These are phyloP conservation scores for Ophiostoma sp. DNA, from an alignment of 2,329 filamentous ascomycete genomes.

Conservation along the genomic window DNA sequence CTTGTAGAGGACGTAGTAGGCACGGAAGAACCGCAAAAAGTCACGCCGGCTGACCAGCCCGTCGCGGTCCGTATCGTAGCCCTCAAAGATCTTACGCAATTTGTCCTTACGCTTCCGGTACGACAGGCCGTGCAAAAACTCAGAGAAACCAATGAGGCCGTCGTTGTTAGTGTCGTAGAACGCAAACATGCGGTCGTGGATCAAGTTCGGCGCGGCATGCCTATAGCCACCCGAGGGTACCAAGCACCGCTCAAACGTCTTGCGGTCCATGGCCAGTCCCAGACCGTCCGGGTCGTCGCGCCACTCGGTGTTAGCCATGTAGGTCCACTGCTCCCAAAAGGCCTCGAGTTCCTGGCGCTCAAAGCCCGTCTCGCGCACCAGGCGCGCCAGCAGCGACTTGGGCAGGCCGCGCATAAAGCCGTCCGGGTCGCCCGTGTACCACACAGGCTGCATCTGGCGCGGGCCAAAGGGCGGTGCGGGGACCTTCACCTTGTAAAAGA, in stretches of 20 bases:
- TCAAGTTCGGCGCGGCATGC: slow-evolving; percentile 78
- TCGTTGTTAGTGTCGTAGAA: slow-evolving; percentile 94
- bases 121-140: slow-evolving; percentile 83
- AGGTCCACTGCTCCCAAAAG: slow-evolving; percentile 95
- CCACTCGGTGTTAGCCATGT: slow-evolving; percentile 86
- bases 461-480: slow-evolving; percentile 83
- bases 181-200: slow-evolving; percentile 94
- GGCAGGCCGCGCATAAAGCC: slow-evolving; percentile 68
- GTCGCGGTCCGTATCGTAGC: slow-evolving; percentile 88
- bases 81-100: slow-evolving; percentile 55
- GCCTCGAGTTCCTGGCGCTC: slow-evolving; percentile 88
- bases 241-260: slow-evolving; percentile 88
- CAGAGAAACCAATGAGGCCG: slow-evolving; percentile 85
- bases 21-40: slow-evolving; percentile 86
- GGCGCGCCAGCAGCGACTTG: slow-evolving; percentile 63
- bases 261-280: slow-evolving; percentile 81
- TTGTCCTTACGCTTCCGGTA: slow-evolving; percentile 52
- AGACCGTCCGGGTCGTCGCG: slow-evolving; percentile 75
- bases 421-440: slow-evolving; percentile 85
- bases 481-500: slow-evolving; percentile 94
- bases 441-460: slow-evolving; percentile 76
- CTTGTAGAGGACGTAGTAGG: slow-evolving; percentile 87
- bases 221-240: slow-evolving; percentile 80
- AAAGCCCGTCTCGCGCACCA: slow-evolving; percentile 72
- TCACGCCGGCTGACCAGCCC: slow-evolving; percentile 83